Evolutionary conservation across 148 eudicot species (phyloP).

Genomic region (Pouteria glomerata): DNA sequence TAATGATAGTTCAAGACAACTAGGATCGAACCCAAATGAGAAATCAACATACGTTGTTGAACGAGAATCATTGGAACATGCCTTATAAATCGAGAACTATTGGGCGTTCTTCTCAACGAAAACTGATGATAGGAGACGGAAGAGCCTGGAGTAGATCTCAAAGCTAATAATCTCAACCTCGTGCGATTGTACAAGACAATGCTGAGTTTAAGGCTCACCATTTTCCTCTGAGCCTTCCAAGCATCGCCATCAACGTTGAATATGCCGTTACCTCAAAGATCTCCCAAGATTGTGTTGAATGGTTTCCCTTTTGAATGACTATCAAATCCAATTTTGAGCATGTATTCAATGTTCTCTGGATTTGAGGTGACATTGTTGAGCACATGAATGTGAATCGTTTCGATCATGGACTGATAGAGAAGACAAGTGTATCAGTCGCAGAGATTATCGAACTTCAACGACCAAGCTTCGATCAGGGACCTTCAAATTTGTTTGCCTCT

Average conservation of each 20-base stretch:
- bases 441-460: slow-evolving; percentile 31
- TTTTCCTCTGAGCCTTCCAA: slow-evolving; percentile 51
- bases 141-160: slow-evolving; percentile 24
- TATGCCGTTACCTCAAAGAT: slow-evolving; percentile 47
- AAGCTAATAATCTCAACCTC: slow-evolving; percentile 36
- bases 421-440: slow-evolving; percentile 52
- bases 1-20: slow-evolving; percentile 11
- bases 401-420: slow-evolving; percentile 33
- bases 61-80: slow-evolving; percentile 42
- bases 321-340: slow-evolving; percentile 41
- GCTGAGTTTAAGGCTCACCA: slow-evolving; percentile 50
- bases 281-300: slow-evolving; percentile 35
- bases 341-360: slow-evolving; percentile 46
- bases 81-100: slow-evolving; percentile 33
- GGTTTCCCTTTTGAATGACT: slow-evolving; percentile 55
- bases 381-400: slow-evolving; percentile 49
- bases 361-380: slow-evolving; percentile 44
- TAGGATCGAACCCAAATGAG: slow-evolving; percentile 48
- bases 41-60: slow-evolving; percentile 41
- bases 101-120: too few relatives aligned
- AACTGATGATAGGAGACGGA: slow-evolving; percentile 19
- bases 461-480: slow-evolving; percentile 37
- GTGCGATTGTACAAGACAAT: slow-evolving; percentile 32
- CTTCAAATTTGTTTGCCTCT: too few relatives aligned
- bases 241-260: slow-evolving; percentile 53